phyloP scores from a whole-genome alignment of 2,329 filamentous ascomycete genomes.

The Penicillium digitatum region DNA sequence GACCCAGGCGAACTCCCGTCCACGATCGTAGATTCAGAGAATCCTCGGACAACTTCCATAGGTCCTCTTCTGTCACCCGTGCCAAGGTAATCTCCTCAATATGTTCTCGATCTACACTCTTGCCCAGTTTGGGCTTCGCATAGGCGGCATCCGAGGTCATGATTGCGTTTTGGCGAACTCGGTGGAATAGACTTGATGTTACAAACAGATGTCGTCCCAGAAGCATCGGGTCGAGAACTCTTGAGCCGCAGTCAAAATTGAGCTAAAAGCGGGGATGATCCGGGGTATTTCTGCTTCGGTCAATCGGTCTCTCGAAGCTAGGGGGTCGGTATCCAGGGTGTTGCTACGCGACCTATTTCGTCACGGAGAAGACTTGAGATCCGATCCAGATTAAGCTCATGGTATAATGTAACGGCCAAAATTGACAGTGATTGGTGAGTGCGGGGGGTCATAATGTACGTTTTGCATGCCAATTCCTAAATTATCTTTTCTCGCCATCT shows the following conservation, averaged over 20 bases:
- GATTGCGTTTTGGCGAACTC: not conserved
- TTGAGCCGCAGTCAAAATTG: not conserved
- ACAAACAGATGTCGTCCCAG: not conserved
- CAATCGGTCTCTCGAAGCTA: not conserved
- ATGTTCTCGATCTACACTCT: slow-evolving; percentile 19
- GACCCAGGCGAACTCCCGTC: slow-evolving; percentile 41
- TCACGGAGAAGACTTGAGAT: slow-evolving; percentile 16
- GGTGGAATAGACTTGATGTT: not conserved
- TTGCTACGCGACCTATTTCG: slow-evolving; percentile 10
- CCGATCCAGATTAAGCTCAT: not conserved
- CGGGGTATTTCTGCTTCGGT: slow-evolving; percentile 12
- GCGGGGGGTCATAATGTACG: slow-evolving; percentile 4
- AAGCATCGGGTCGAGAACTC: not conserved
- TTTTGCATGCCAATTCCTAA: not conserved
- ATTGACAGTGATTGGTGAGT: slow-evolving; percentile 10
- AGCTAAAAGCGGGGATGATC: not conserved
- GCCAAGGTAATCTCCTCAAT: slow-evolving; percentile 47
- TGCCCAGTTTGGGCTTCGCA: slow-evolving; percentile 5
- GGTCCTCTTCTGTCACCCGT: slow-evolving; percentile 47
- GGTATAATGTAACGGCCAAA: not conserved
- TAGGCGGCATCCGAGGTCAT: slow-evolving; percentile 5
- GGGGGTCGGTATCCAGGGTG: slow-evolving; percentile 1
- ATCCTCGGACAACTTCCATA: slow-evolving; percentile 43
- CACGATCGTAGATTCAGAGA: slow-evolving; percentile 41
- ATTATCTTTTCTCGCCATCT: not conserved